These are phyloP conservation scores for Polychytrium aggregatum DNA, from an alignment of 192 early-diverging fungal genomes.

Conservation along the genomic window DNA sequence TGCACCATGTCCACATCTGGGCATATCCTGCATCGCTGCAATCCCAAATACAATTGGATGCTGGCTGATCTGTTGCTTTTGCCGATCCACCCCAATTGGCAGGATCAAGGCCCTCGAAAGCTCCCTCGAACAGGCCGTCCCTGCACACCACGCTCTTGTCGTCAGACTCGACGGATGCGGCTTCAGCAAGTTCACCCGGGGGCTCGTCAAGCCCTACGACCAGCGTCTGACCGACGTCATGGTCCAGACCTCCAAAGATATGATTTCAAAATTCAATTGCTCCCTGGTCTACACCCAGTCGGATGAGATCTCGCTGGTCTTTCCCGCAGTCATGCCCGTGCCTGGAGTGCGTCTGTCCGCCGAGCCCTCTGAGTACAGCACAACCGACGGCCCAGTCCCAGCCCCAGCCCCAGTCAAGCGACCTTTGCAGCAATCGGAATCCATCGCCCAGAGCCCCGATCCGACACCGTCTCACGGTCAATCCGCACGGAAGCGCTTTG, in stretches of 20 bases:
- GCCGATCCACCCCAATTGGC: neutral
- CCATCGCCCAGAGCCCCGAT: too few relatives aligned
- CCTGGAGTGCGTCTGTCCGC: neutral
- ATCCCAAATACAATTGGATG: too few relatives aligned
- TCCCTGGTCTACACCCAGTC: constrained; percentile 28
- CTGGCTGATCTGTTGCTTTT: too few relatives aligned
- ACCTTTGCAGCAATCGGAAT: too few relatives aligned
- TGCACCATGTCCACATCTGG: neutral
- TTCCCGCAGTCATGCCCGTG: constrained; percentile 21
- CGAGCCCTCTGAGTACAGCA: neutral
- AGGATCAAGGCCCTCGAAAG: constrained; percentile 24
- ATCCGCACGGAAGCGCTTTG: too few relatives aligned
- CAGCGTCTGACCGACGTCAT: constrained; percentile 28
- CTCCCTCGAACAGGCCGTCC: constrained; percentile 11
- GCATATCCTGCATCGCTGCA: too few relatives aligned
- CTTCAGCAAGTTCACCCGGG: constrained; percentile 37
- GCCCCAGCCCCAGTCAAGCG: too few relatives aligned
- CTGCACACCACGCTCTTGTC: constrained; percentile 15
- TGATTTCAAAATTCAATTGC: constrained; percentile 30
- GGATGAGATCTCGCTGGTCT: constrained; percentile 46
- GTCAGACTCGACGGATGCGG: constrained; percentile 41
- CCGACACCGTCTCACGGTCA: too few relatives aligned
- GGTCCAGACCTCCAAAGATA: constrained; percentile 31
- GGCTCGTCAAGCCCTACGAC: constrained; percentile 40
- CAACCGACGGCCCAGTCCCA: too few relatives aligned